Percentiles rank a stretch among this genome's conserved stretches.
These are phyloP conservation scores for Sarcodon sp. DNA, from an alignment of 768 basidiomycete species.

Conservation along the genomic window DNA sequence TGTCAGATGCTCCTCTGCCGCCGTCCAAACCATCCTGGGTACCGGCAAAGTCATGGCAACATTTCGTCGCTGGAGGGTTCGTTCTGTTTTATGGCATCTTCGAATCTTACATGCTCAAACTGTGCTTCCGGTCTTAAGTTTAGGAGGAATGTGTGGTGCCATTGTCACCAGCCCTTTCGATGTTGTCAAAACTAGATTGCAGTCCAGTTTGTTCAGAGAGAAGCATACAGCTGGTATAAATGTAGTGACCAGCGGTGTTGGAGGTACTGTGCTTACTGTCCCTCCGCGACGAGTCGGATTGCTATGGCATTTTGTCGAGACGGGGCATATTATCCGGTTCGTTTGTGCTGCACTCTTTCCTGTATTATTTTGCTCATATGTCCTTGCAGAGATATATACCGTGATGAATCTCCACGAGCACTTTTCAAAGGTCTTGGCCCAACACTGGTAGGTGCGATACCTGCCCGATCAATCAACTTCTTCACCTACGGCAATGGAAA, in stretches of 20 bases:
- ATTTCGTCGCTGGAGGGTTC: slow-evolving; percentile 81
- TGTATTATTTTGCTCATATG: not conserved
- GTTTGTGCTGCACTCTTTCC: slow-evolving; percentile 8
- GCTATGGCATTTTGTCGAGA: slow-evolving; percentile 92
- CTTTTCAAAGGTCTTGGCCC: slow-evolving; percentile 93
- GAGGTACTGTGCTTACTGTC: slow-evolving; percentile 8
- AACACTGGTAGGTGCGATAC: slow-evolving; percentile 88
- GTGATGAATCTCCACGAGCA: slow-evolving; percentile 76
- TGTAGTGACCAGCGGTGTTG: slow-evolving; percentile 19
- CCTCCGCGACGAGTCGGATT: slow-evolving; percentile 32
- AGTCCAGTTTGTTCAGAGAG: slow-evolving; percentile 71
- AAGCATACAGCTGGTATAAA: slow-evolving; percentile 21
- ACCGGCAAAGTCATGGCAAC: slow-evolving; percentile 72
- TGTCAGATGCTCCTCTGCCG: too few species aligned
- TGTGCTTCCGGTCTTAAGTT: slow-evolving; percentile 27
- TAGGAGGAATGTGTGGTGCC: slow-evolving; percentile 96
- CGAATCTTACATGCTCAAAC: not conserved
- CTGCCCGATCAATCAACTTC: slow-evolving; percentile 95
- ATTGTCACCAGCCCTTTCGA: slow-evolving; percentile 96
- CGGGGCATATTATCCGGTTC: slow-evolving; percentile 78
- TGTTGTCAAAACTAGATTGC: slow-evolving; percentile 94
- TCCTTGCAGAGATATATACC: slow-evolving; percentile 66
- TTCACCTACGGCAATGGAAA: slow-evolving; percentile 98
- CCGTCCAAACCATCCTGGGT: slow-evolving; percentile 15
- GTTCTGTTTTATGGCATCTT: slow-evolving; percentile 13